Conservation (phyloP, 352 stramenopile species). For the Pythium myriotylum region DNA sequence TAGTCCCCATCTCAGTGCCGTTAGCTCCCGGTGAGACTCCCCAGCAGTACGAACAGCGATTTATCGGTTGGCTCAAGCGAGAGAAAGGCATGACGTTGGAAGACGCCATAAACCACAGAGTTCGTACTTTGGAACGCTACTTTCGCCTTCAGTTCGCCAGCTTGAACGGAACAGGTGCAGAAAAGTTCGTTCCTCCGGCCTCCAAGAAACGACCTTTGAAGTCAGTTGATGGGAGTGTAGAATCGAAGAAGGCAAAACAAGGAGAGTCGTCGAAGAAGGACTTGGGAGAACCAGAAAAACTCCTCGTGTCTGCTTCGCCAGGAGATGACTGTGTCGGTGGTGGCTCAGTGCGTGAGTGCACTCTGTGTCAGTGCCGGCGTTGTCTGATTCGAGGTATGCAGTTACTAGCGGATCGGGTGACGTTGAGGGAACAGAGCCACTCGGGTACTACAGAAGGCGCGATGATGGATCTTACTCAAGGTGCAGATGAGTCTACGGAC, state of each 20-base stretch:
- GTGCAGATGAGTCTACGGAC: too few relatives aligned
- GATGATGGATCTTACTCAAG: slow-evolving; percentile 1
- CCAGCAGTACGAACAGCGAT: slow-evolving; percentile 9
- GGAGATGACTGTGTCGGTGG: too few relatives aligned
- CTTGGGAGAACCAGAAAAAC: too few relatives aligned
- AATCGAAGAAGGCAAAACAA: too few relatives aligned
- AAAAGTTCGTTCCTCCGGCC: slow-evolving; percentile 1
- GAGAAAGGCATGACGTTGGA: slow-evolving; percentile 1
- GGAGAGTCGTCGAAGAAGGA: too few relatives aligned
- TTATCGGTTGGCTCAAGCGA: slow-evolving; percentile 3
- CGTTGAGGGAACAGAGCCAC: slow-evolving; percentile 6
- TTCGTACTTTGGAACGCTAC: background rate
- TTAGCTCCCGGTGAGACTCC: slow-evolving; percentile 1
- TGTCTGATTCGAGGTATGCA: slow-evolving; percentile 25
- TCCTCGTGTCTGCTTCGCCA: too few relatives aligned
- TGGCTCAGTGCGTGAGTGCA: slow-evolving; percentile 9
- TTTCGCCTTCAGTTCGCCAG: slow-evolving; percentile 11
- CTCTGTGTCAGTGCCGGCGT: slow-evolving; percentile 10
- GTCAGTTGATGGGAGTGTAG: background rate
- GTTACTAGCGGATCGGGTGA: slow-evolving; percentile 16
- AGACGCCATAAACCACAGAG: slow-evolving; percentile 31
- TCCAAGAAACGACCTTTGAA: background rate
- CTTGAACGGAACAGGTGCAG: slow-evolving; percentile 2
- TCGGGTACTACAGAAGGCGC: background rate
- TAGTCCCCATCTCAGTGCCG: slow-evolving; percentile 11